Base-by-base conservation (phyloP, 306 rosid genomes). In the Castanea sativa region DNA sequence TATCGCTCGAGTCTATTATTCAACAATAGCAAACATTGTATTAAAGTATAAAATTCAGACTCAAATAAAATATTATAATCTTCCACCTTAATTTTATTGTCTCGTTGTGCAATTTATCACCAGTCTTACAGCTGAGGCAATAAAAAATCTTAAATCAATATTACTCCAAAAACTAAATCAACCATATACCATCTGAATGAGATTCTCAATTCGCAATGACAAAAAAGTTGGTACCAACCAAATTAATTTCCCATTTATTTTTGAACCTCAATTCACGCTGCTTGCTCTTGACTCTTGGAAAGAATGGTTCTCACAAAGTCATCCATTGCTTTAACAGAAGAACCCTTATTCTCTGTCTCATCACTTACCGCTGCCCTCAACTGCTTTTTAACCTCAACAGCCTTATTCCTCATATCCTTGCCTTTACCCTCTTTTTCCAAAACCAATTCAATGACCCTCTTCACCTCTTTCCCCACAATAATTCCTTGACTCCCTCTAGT, bases 371-470 rank as follows among this genome's bases (percentile, higher is more conserved):
- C 91, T 3, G 73, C 70, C n/a, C 83, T 82, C 19, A 92, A 82
- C 59, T 72, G 75, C 43, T 52, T 76, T 61, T 75, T 87, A 74
- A 82, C 60, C 76, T 80, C 64, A n/a, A 1, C 68, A 1, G 90
- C 95, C 55, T 72, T 89, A 55, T 74, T 83, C 83, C 73, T 86
- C 88, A 89, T 86, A 76, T 86, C 91, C 59, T 76, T 76, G 33
- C 93, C 91, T 71, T 79, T 76, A 12, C 90, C 91, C 65, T 55
- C 45, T 6, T 55, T 56, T 4, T 82, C 89, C 89, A 86, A 78
- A 30, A 75, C 94, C 41, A 73, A 63, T 3, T 88, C 86, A 45
- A 94, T 80, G 58, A 90, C 86, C 69, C 51, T 76, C 92, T 78
- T 86, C 85, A 91, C 97, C 27, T 75, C 78, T 49, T 69, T 75